Base-by-base conservation (phyloP, 2,329 filamentous ascomycete species). In the Fusarium sp. region DNA sequence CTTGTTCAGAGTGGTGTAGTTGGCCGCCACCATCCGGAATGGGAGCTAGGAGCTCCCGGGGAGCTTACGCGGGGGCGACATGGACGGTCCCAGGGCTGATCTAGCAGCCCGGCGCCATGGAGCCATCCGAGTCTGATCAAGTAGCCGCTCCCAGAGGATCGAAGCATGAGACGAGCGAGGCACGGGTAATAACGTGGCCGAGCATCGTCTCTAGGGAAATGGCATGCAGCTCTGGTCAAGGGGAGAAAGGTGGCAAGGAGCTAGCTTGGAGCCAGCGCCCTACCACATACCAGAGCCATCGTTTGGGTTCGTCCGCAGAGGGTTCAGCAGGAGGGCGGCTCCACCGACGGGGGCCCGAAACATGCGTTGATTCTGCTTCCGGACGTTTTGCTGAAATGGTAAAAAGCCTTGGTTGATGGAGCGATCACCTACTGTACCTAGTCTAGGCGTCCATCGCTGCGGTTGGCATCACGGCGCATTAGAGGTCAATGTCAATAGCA, bases 361-460 rank as follows among this genome's bases (percentile, higher is more conserved):
- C 60, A 65, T 59, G 27, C 54, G 43, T 52, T 54, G 62, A 72
- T 75, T 66, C 69, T 74, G 72, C 66, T 75, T 74, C 60, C 68
- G 72, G 72, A 52, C 16, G 48, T 52, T 52, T 30, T 52, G 48
- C 48, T 52, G 16, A 52, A 52, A 52, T 27, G 16, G 45, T 50
- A 27, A 50, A 43, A 48, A 25, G 16, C 14, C 45, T 27, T 27
- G 23, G 23, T 9, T 18, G 45, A 50, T 52, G 48, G 20, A 50
- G 25, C 18, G 23, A 50, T 50, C 45, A 50, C 23, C 45, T 18
- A 27, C 45, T 18, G 45, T 18, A 27, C 45, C 45, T n/a, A 34
- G 27, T 3, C 27, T 54, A 13, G 25, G 27, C 50, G 50, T 54
- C 50, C 18, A 20, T 54, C 27, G n/a, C 50, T 32, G 50, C 14